Conservation (phyloP, 495 filamentous ascomycete species). For the Lindgomyces ingoldianus region DNA sequence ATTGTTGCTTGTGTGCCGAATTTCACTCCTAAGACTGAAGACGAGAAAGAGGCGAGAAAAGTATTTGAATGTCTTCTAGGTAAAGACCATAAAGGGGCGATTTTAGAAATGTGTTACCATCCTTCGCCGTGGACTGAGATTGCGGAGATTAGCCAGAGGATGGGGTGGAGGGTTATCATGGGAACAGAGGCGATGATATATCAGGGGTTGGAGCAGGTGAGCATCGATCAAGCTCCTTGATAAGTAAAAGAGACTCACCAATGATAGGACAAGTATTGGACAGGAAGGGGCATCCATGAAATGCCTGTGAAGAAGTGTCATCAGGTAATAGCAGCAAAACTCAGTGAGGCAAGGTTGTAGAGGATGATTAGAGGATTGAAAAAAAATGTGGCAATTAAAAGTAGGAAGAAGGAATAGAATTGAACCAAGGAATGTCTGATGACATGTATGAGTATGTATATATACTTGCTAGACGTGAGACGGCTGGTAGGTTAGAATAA, state of each 20-base stretch:
- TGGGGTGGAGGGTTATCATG: slow-evolving; percentile 68
- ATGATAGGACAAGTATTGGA: slow-evolving; percentile 61
- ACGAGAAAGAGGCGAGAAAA: slow-evolving; percentile 57
- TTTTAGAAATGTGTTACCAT: slow-evolving; percentile 82
- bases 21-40: slow-evolving; percentile 61
- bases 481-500: no score
- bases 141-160: slow-evolving; percentile 53
- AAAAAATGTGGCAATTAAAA: neutral
- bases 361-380: neutral
- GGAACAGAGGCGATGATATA: slow-evolving; percentile 73
- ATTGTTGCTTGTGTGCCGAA: slow-evolving; percentile 71
- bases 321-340: slow-evolving; percentile 50
- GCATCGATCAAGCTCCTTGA: neutral
- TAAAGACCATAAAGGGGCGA: slow-evolving; percentile 58
- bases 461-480: neutral
- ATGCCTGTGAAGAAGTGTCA: slow-evolving; percentile 59
- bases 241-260: neutral
- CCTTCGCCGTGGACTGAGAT: slow-evolving; percentile 67
- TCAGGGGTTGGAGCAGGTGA: slow-evolving; percentile 68
- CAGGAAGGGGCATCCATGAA: slow-evolving; percentile 53
- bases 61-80: slow-evolving; percentile 60
- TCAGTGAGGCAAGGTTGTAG: slow-evolving; percentile 34
- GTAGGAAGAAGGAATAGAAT: no score
- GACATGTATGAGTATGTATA: slow-evolving; percentile 8
- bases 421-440: no score